Conservation (phyloP, 2,329 filamentous ascomycete species). For the Waltergamsia citrina region DNA sequence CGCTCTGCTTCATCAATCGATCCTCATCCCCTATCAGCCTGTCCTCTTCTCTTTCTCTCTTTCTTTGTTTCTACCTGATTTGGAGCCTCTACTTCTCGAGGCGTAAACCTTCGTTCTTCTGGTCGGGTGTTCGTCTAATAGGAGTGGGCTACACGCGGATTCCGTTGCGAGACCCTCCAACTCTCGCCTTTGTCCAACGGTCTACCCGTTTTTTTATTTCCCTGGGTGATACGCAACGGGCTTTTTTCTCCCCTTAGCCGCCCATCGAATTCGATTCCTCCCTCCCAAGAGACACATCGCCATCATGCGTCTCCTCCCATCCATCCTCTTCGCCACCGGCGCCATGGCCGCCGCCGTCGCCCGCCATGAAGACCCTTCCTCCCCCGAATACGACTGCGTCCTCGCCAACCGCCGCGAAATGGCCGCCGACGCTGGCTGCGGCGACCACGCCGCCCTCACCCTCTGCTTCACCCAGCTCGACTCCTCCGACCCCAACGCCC, state of each 20-base stretch:
- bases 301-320: slow-evolving; percentile 19
- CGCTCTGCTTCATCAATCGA: neutral
- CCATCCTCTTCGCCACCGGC: slow-evolving; percentile 23
- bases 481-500: slow-evolving; percentile 16
- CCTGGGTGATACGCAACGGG: no score
- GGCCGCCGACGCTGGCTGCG: slow-evolving; percentile 30
- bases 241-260: no score
- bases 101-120: neutral
- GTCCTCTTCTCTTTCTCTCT: neutral
- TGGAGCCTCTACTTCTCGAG: neutral
- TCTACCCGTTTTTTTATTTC: no score
- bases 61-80: neutral
- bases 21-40: neutral
- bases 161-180: no score
- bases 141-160: no score
- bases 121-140: no score
- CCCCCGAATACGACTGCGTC: slow-evolving; percentile 24
- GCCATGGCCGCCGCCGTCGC: slow-evolving; percentile 18
- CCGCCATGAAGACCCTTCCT: slow-evolving; percentile 7
- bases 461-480: slow-evolving; percentile 29
- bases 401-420: slow-evolving; percentile 25
- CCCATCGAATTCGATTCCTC: no score
- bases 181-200: no score
- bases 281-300: neutral
- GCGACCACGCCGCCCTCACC: slow-evolving; percentile 27